Evolutionary conservation across 345 rosid species (phyloP).

Genomic region (Clausena lansium): DNA sequence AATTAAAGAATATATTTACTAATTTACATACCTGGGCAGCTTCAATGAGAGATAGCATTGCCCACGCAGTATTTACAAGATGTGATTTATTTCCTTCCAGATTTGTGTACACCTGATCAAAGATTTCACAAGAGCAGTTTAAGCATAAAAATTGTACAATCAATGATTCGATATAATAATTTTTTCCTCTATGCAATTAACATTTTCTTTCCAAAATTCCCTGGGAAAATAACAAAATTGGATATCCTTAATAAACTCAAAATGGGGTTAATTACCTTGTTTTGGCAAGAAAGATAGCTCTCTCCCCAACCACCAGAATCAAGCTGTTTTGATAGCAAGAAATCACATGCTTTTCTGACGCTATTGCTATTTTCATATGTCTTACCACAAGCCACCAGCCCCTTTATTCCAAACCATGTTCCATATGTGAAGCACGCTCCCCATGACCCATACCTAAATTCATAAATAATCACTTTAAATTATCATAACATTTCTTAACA

Average conservation of each 20-base stretch:
- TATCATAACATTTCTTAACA: not conserved
- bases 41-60: slow-evolving; percentile 61
- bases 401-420: slow-evolving; percentile 73
- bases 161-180: no score
- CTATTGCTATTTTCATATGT: slow-evolving; percentile 30
- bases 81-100: slow-evolving; percentile 48
- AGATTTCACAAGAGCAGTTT: not conserved
- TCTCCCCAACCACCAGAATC: slow-evolving; percentile 74
- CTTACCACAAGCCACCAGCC: slow-evolving; percentile 46
- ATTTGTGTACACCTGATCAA: slow-evolving; percentile 15
- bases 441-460: slow-evolving; percentile 70
- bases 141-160: no score
- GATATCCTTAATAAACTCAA: not conserved
- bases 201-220: not conserved
- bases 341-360: slow-evolving; percentile 53
- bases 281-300: slow-evolving; percentile 63
- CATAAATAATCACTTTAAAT: not conserved
- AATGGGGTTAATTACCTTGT: slow-evolving; percentile 27
- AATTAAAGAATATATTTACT: not conserved
- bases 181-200: not conserved
- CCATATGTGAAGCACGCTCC: slow-evolving; percentile 80
- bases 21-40: slow-evolving; percentile 52
- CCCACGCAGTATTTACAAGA: slow-evolving; percentile 72
- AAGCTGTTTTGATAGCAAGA: slow-evolving; percentile 58
- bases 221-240: not conserved